Evolutionary conservation across 176 grass and related monocot species (phyloP).

Genomic region (Aegilops sharonensis): DNA sequence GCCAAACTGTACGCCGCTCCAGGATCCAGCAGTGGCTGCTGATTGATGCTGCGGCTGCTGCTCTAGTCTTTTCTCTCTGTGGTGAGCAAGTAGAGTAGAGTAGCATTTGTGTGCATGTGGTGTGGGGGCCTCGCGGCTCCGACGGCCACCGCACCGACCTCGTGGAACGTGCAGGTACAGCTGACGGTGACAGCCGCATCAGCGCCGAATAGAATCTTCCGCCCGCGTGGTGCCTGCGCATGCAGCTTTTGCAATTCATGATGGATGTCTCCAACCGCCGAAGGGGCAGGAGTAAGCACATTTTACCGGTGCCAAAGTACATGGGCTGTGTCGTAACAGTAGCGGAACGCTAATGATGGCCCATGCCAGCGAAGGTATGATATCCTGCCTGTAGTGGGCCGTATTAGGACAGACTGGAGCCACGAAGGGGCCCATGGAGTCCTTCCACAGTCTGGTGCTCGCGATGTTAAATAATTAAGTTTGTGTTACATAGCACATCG

Average conservation of each 20-base stretch:
- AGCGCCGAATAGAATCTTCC: conserved; percentile 29
- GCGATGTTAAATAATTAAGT: fast-evolving
- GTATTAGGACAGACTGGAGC: too few species aligned
- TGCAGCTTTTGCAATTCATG: not conserved
- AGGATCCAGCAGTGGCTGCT: not conserved
- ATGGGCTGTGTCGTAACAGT: too few species aligned
- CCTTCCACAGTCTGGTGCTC: fast-evolving
- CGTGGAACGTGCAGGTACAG: conserved; percentile 43
- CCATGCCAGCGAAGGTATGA: too few species aligned
- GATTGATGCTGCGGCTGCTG: not conserved
- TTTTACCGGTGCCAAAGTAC: too few species aligned
- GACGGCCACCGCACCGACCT: conserved; percentile 4
- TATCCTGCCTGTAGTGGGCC: too few species aligned
- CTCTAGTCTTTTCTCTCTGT: not conserved
- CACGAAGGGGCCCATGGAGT: too few species aligned
- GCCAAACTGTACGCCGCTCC: not conserved
- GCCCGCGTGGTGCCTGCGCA: not conserved
- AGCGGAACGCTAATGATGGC: too few species aligned
- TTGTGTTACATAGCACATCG: not conserved
- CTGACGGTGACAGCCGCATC: not conserved
- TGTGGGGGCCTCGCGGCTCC: not conserved
- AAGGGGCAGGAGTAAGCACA: too few species aligned
- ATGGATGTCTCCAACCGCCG: not conserved
- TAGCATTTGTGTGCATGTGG: conserved; percentile 15
- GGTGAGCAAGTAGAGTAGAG: not conserved